Evolutionary conservation across 768 basidiomycete genomes (phyloP), one percentile per base, ranked within the genome.

Genomic region (Pulveroboletus frians): DNA sequence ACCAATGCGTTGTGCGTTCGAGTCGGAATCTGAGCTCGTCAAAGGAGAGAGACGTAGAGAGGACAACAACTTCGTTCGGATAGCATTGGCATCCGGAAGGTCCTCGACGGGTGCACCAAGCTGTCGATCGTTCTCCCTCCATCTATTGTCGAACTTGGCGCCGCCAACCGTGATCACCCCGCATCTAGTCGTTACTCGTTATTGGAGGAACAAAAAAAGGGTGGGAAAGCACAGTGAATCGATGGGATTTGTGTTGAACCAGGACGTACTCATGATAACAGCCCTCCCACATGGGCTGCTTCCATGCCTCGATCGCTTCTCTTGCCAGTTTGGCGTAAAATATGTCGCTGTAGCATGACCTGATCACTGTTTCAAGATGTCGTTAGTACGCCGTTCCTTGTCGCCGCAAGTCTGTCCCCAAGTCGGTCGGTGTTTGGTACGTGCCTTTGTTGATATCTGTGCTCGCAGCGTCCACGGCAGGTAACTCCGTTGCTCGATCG

Each of bases 391-490:
- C 14, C 14, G 10, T 30, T 32, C 10, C 5, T 50, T 21, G 13
- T 36, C n/a, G 15, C 5, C n/a, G 8, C n/a, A 17, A 18, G n/a
- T 5, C 7, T 32, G 11, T 9, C 14, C 18, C 15, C 8, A 29
- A 17, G n/a, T 23, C 13, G 1, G 7, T 42, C 26, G 9, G 13
- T 23, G 6, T 17, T 23, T 1, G 17, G 15, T 17, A 60, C 55
- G 9, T 17, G 61, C 62, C 54, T 62, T 62, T 77, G 68, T 68
- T 78, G 29, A 78, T 63, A 55, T 78, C 82, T 1, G 76, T 76
- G 50, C 79, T 79, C 1, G 92, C 88, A 9, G 85, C 89, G 61
- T 95, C 92, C 3, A 80, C 77, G 1, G 93, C 90, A 3, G 93
- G 93, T 4, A 94, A 61, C 3, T 69, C 69, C 1, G 62, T 59